phyloP scores from a whole-genome alignment of 352 stramenopile species.

The Albugo candida region DNA sequence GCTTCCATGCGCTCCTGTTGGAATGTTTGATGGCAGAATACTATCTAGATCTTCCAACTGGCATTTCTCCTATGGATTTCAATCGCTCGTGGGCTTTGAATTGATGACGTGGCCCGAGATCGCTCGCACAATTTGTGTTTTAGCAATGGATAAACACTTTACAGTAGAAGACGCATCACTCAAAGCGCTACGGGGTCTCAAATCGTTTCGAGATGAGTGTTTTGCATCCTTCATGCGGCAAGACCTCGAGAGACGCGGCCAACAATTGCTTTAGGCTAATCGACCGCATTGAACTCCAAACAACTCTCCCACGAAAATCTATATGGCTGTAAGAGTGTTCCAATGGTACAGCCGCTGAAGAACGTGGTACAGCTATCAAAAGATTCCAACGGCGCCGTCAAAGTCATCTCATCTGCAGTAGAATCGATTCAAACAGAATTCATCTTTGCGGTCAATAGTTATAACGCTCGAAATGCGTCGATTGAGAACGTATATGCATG shows the following conservation, averaged over 20 bases:
- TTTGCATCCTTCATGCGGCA: constrained; percentile 29
- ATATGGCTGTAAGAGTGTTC: no score
- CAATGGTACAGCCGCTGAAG: no score
- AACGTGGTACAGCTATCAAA: neutral
- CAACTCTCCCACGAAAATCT: no score
- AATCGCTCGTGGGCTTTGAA: constrained; percentile 54
- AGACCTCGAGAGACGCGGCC: constrained; percentile 14
- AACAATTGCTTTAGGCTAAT: constrained; percentile 28
- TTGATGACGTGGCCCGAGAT: constrained; percentile 65
- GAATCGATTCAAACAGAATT: neutral
- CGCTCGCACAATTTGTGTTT: constrained; percentile 43
- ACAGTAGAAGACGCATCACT: constrained; percentile 48
- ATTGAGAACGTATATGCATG: neutral
- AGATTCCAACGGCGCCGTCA: neutral
- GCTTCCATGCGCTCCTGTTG: constrained; percentile 29
- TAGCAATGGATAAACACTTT: constrained; percentile 51
- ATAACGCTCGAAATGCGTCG: neutral
- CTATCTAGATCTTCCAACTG: constrained; percentile 47
- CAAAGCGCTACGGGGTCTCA: constrained; percentile 53
- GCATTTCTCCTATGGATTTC: constrained; percentile 47
- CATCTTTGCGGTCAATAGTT: neutral
- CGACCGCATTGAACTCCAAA: neutral
- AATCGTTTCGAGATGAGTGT: constrained; percentile 49
- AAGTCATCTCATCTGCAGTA: neutral
- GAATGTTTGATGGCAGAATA: constrained; percentile 34